Percentiles rank a stretch among this genome's conserved stretches.
phyloP scores from a whole-genome alignment of 768 basidiomycete species.

The Pulveroboletus frians region DNA sequence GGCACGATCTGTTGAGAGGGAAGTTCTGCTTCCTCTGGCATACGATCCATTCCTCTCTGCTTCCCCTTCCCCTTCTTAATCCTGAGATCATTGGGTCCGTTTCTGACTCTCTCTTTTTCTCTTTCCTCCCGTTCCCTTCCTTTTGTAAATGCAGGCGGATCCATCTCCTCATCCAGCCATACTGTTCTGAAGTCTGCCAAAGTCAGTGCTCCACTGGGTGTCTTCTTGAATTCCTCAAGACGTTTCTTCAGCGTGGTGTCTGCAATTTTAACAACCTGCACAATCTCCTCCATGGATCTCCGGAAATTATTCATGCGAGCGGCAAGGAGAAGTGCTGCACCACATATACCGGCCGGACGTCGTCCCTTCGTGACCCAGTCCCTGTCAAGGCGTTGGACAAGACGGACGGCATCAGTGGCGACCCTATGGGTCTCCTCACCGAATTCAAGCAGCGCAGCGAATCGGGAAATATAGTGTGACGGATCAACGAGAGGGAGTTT shows the following conservation, averaged over 20 bases:
- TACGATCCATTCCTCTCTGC: conserved; percentile 38
- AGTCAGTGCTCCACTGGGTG: conserved; percentile 79
- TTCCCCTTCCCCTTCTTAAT: conserved; percentile 33
- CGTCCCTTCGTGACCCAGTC: conserved; percentile 98
- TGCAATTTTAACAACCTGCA: conserved; percentile 99
- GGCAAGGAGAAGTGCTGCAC: conserved; percentile 89
- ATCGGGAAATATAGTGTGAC: conserved; percentile 93
- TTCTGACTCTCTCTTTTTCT: conserved; percentile 39
- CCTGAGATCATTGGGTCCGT: conserved; percentile 23
- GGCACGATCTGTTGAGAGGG: conserved; percentile 16
- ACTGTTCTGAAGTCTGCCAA: conserved; percentile 86
- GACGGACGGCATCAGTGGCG: conserved; percentile 87
- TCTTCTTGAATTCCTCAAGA: conserved; percentile 90
- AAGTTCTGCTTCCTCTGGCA: conserved; percentile 28
- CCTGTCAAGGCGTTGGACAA: conserved; percentile 88
- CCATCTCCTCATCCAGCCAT: conserved; percentile 88
- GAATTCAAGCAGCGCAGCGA: conserved; percentile 91
- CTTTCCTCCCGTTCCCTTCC: conserved; percentile 67
- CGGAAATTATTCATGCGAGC: conserved; percentile 99
- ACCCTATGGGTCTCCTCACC: conserved; percentile 91
- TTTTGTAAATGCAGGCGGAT: conserved; percentile 84
- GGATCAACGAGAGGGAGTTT: conserved; percentile 89
- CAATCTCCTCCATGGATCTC: conserved; percentile 88
- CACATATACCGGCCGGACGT: conserved; percentile 95
- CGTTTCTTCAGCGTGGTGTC: conserved; percentile 91